A percentile compares a stretch with the other conserved stretches of the same genome.
phyloP scores from a whole-genome alignment of 2,329 filamentous ascomycete species.

The Gremmenia infestans region DNA sequence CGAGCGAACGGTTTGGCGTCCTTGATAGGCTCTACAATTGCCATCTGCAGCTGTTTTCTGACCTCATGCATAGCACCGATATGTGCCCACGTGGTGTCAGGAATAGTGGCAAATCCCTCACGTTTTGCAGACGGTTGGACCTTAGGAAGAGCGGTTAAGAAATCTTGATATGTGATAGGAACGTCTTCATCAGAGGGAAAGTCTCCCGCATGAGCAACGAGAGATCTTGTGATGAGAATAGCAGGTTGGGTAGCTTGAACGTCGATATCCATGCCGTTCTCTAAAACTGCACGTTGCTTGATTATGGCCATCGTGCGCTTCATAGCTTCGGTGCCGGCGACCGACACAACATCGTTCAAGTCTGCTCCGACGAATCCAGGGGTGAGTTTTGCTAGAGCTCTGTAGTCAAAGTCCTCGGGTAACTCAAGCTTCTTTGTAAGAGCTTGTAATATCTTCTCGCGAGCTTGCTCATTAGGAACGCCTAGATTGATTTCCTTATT shows the following conservation, averaged over 20 bases:
- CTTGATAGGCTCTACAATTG: conserved; percentile 86
- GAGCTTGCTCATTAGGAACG: conserved; percentile 73
- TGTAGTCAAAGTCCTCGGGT: conserved; percentile 67
- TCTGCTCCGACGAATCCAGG: conserved; percentile 93
- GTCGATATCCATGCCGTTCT: conserved; percentile 30
- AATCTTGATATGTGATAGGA: conserved; percentile 61
- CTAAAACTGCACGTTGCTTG: conserved; percentile 25
- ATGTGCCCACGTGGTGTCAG: conserved; percentile 87
- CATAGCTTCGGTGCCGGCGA: conserved; percentile 35
- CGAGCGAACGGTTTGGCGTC: conserved; percentile 70
- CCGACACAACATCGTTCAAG: conserved; percentile 58
- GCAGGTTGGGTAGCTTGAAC: conserved; percentile 18
- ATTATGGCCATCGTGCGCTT: conserved; percentile 33
- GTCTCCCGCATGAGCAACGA: conserved; percentile 51
- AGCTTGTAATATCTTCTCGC: conserved; percentile 72
- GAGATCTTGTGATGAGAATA: conserved; percentile 39
- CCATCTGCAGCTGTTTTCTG: conserved; percentile 74
- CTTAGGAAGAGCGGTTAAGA: conserved; percentile 67
- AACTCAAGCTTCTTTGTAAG: conserved; percentile 63
- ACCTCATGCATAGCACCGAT: conserved; percentile 81
- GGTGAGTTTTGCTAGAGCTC: conserved; percentile 71
- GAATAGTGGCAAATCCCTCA: conserved; percentile 92
- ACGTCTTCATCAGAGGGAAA: conserved; percentile 48
- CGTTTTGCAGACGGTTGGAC: conserved; percentile 79
- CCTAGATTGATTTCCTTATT: conserved; percentile 82